Conservation (phyloP, 345 rosid genomes). For the Brassica carinata region DNA sequence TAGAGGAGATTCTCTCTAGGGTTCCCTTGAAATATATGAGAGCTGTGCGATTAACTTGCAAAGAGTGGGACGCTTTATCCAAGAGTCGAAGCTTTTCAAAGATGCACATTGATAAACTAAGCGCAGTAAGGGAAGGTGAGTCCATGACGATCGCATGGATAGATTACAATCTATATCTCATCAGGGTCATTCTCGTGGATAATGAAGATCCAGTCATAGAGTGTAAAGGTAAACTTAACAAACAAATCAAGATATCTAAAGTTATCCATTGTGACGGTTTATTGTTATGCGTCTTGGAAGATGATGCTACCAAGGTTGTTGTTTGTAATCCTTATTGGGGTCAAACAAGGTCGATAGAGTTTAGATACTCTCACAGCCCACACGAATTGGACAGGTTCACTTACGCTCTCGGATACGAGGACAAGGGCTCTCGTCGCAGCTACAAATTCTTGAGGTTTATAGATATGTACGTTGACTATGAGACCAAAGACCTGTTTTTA, state of each 20-base stretch:
- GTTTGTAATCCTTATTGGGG: constrained; percentile 1
- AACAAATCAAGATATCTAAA: not conserved
- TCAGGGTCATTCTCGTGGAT: not conserved
- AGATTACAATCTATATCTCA: not conserved
- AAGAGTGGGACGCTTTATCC: not conserved
- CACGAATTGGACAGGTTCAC: not conserved
- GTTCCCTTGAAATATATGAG: not conserved
- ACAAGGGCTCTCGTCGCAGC: not conserved
- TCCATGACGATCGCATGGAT: not conserved
- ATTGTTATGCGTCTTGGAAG: not conserved
- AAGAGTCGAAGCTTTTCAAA: not conserved
- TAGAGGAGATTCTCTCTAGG: not conserved
- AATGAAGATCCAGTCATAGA: not conserved
- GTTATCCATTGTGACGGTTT: not conserved
- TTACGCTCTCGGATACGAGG: not conserved
- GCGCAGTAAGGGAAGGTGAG: not conserved
- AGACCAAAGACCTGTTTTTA: too few species aligned
- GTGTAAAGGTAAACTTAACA: not conserved
- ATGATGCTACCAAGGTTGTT: not conserved
- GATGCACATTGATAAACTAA: not conserved
- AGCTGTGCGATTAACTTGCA: constrained; percentile 2
- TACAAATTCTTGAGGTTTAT: not conserved
- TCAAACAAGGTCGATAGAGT: not conserved
- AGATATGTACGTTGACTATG: not conserved
- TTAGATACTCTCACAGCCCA: not conserved